phyloP scores from a whole-genome alignment of 1,139 yeast genomes.

The Yamadazyma blattariae region DNA sequence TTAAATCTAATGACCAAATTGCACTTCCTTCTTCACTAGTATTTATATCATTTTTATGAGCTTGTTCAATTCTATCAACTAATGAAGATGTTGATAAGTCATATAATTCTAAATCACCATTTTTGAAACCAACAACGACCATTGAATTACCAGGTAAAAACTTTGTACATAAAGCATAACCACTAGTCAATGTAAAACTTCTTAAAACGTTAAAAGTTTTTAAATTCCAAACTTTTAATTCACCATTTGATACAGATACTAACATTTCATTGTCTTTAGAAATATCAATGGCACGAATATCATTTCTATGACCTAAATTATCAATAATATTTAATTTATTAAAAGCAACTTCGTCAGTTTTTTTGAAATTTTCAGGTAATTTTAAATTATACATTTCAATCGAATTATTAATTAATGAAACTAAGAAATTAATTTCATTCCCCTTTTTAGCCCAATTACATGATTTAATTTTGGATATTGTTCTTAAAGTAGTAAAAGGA shows the following conservation, averaged over 20 bases:
- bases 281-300: constrained; percentile 78
- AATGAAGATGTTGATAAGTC: constrained; percentile 83
- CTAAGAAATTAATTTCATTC: constrained; percentile 51
- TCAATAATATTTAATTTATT: constrained; percentile 58
- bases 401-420: constrained; percentile 70
- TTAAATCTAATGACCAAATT: constrained; percentile 86
- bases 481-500: constrained; percentile 60
- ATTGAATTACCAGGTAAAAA: constrained; percentile 91
- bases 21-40: constrained; percentile 54
- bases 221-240: constrained; percentile 84
- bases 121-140: constrained; percentile 86
- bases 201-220: constrained; percentile 73
- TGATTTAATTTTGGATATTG: constrained; percentile 54
- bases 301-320: constrained; percentile 83
- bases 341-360: constrained; percentile 40
- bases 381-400: constrained; percentile 65
- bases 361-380: constrained; percentile 40
- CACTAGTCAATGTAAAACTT: constrained; percentile 70
- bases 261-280: constrained; percentile 82
- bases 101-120: constrained; percentile 79
- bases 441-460: constrained; percentile 49
- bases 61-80: constrained; percentile 67
- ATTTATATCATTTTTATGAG: constrained; percentile 45
- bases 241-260: constrained; percentile 90
- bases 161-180: constrained; percentile 77